Conservation (phyloP, 2,329 filamentous ascomycete genomes). For the Ascochyta viciae-villosae region DNA sequence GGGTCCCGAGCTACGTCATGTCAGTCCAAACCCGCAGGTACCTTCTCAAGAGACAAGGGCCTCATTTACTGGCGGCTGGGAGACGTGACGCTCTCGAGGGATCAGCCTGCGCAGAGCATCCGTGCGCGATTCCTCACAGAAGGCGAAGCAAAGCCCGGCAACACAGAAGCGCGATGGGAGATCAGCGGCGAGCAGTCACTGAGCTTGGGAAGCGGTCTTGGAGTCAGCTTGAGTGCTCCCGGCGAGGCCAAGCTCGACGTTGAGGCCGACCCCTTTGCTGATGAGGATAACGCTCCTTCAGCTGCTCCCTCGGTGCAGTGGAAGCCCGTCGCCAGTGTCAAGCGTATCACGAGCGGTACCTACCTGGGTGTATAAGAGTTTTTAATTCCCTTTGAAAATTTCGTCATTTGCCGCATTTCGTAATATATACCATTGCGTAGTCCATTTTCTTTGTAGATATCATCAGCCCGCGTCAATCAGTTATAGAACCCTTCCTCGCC, state of each 20-base stretch:
- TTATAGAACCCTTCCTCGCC: neutral
- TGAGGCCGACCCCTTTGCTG: slow-evolving; percentile 74
- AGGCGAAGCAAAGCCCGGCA: slow-evolving; percentile 72
- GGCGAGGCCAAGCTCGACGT: slow-evolving; percentile 52
- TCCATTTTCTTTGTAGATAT: slow-evolving; percentile 1
- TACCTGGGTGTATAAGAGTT: slow-evolving; percentile 43
- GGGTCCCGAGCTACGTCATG: slow-evolving; percentile 69
- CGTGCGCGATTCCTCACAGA: slow-evolving; percentile 84
- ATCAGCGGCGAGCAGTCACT: slow-evolving; percentile 58
- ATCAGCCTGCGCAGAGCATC: slow-evolving; percentile 71
- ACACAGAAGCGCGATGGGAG: slow-evolving; percentile 86
- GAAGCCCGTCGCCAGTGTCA: slow-evolving; percentile 45
- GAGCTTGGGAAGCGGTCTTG: slow-evolving; percentile 68
- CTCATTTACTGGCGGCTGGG: slow-evolving; percentile 82
- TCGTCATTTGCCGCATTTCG: neutral
- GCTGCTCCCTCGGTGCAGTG: slow-evolving; percentile 37
- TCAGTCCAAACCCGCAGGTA: slow-evolving; percentile 81
- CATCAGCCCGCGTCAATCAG: neutral
- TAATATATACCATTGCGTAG: neutral
- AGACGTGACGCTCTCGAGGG: slow-evolving; percentile 71
- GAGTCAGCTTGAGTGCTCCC: slow-evolving; percentile 52
- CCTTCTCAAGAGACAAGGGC: slow-evolving; percentile 77
- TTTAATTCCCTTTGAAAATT: neutral
- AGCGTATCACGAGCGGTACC: slow-evolving; percentile 48
- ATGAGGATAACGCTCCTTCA: slow-evolving; percentile 53